Base-by-base conservation (phyloP, 352 stramenopile species). In the Phytophthora quininea region DNA sequence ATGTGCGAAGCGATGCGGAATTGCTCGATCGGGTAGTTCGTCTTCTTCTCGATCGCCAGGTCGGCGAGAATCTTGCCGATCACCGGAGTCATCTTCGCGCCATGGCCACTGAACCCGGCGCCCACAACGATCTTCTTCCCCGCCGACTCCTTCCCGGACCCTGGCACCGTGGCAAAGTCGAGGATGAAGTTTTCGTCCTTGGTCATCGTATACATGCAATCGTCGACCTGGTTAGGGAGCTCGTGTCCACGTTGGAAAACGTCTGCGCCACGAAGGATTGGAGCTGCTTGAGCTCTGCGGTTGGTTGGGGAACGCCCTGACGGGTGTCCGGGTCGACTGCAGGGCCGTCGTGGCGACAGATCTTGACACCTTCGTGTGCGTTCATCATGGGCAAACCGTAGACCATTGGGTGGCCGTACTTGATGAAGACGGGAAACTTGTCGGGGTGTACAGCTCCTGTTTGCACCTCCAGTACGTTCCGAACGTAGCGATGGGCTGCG, bases 131-230 rank as follows among this genome's bases (percentile, higher is more conserved):
- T 65, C 49, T 75, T 70, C 61, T 84, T 88, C 2, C 14, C 54
- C 12, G 33, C 38, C 37, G 58, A 56, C 3, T 33, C 46, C 12
- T 40, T 27, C 30, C 48, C 7, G 10, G 31, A 30, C n/a, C 19
- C 49, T 29, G 58, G 54, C 43, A 73, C 11, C 3, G 42, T 33
- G 27, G 89, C 62, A 48, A 79, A 74, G 61, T 91, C 89, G 19
- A 96, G 61, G 58, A 95, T 75, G 66, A 95, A 96, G 58, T 94
- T 76, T 14, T 72, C 69, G 56, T 96, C 86, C 15, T 67, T 63
- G 3, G 86, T 92, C 82, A 94, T 93, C 33, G 84, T 93, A 70
- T 95, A 95, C 75, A 96, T 89, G 64, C 89, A 96, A 46, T 86
- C 30, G 43, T 88, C 81, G 6, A 80, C 69, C n/a, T 80, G 71